Evolutionary conservation across 805 yeast genomes (phyloP).

Genomic region (Wickerhamomyces queroliae): DNA sequence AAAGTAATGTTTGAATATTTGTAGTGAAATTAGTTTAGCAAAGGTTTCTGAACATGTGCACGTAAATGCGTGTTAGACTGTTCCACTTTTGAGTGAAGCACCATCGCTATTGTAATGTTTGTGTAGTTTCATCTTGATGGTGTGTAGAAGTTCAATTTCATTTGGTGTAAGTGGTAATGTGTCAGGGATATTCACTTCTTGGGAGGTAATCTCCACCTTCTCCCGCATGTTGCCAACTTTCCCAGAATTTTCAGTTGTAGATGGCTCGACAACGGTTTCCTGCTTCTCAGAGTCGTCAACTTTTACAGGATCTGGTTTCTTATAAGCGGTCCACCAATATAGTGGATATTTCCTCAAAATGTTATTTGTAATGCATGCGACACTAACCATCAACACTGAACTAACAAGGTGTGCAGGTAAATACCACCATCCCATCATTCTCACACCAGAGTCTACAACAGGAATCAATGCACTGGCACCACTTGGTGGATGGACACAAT

Average conservation of each 20-base stretch:
- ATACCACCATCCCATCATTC: slow-evolving; percentile 60
- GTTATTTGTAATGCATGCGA: slow-evolving; percentile 51
- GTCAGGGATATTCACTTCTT: slow-evolving; percentile 2
- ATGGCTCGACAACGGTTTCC: neutral
- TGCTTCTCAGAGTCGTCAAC: neutral
- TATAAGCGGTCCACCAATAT: slow-evolving; percentile 47
- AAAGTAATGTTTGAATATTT: too few relatives aligned
- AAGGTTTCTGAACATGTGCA: too few relatives aligned
- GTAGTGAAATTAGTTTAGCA: too few relatives aligned
- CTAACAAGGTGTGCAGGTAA: slow-evolving; percentile 49
- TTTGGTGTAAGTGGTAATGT: slow-evolving; percentile 1
- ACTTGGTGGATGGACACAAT: slow-evolving; percentile 66
- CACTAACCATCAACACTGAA: slow-evolving; percentile 38
- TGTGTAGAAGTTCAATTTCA: slow-evolving; percentile 4
- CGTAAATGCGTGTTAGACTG: too few relatives aligned
- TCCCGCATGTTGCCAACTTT: too few relatives aligned
- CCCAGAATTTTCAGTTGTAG: neutral
- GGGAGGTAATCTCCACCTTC: neutral
- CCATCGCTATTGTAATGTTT: too few relatives aligned
- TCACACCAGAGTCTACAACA: slow-evolving; percentile 36
- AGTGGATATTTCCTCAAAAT: slow-evolving; percentile 46
- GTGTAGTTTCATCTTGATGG: too few relatives aligned
- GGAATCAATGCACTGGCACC: slow-evolving; percentile 68
- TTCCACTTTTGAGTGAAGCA: neutral
- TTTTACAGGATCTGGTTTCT: slow-evolving; percentile 5